These are phyloP conservation scores for Colletotrichum sp. DNA, from an alignment of 2,329 filamentous ascomycete species.

Conservation along the genomic window DNA sequence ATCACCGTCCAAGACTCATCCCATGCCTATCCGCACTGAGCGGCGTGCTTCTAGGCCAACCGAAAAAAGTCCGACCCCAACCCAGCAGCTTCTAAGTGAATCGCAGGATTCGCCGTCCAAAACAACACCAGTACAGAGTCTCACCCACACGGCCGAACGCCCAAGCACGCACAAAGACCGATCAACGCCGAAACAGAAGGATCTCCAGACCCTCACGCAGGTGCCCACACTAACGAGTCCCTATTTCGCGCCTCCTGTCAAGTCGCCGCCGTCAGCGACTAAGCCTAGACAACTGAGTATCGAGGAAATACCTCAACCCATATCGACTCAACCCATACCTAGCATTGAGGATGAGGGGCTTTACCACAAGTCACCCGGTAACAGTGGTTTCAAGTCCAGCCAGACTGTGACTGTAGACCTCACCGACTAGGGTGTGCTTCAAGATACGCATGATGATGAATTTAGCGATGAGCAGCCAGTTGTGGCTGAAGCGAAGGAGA, in stretches of 20 bases:
- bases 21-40: background rate
- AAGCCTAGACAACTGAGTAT: background rate
- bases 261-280: background rate
- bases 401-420: slow-evolving; percentile 15
- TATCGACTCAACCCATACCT: background rate
- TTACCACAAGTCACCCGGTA: background rate
- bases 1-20: background rate
- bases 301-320: background rate
- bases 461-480: background rate
- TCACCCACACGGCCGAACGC: background rate
- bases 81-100: slow-evolving; percentile 4
- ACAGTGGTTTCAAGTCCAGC: background rate
- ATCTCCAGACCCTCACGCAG: background rate
- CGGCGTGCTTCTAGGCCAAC: background rate
- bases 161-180: background rate
- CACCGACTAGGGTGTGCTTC: background rate
- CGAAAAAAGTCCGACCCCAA: background rate
- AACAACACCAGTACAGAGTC: background rate
- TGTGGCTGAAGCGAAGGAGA: background rate
- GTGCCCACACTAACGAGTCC: background rate
- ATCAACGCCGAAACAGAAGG: background rate
- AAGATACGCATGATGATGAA: background rate
- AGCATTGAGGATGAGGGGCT: background rate
- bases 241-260: background rate
- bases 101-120: background rate